A percentile compares a stretch with the other conserved stretches of the same genome.
Conservation (phyloP, 176 grass and related monocot genomes). For the Juncus inflexus region DNA sequence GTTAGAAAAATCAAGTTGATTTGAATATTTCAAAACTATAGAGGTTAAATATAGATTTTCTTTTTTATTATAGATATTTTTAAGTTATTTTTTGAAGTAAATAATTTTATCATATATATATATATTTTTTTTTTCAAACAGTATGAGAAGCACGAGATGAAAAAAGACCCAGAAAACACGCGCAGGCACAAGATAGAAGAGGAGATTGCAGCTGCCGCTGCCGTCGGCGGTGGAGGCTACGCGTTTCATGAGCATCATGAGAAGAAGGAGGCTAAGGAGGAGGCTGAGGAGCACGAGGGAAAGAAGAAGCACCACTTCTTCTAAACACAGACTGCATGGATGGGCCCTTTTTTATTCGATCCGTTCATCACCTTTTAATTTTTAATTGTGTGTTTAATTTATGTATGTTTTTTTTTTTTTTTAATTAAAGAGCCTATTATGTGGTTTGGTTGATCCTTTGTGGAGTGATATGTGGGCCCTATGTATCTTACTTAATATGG, state of each 20-base stretch:
- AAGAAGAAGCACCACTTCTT: slow-evolving; percentile 78
- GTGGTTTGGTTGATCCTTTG: slow-evolving; percentile 2
- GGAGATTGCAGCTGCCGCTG: slow-evolving; percentile 59
- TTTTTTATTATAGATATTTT: neutral
- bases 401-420: slow-evolving; percentile 1
- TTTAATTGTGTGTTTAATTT: neutral
- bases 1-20: neutral
- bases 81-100: neutral
- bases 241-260: slow-evolving; percentile 87
- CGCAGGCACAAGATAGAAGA: slow-evolving; percentile 82
- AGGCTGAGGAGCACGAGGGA: slow-evolving; percentile 54
- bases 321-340: slow-evolving; percentile 25
- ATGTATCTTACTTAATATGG: neutral
- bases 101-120: too few relatives aligned
- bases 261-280: slow-evolving; percentile 78
- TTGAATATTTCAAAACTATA: neutral
- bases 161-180: slow-evolving; percentile 79
- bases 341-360: slow-evolving; percentile 11
- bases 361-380: slow-evolving; percentile 14
- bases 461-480: slow-evolving; percentile 12
- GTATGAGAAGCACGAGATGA: slow-evolving; percentile 91
- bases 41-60: neutral
- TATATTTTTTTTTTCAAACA: slow-evolving; percentile 22
- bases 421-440: slow-evolving; percentile 26
- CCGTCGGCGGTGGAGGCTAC: slow-evolving; percentile 62